phyloP scores from a whole-genome alignment of 176 grass and related monocot genomes.

The Elaeis guineensis region DNA sequence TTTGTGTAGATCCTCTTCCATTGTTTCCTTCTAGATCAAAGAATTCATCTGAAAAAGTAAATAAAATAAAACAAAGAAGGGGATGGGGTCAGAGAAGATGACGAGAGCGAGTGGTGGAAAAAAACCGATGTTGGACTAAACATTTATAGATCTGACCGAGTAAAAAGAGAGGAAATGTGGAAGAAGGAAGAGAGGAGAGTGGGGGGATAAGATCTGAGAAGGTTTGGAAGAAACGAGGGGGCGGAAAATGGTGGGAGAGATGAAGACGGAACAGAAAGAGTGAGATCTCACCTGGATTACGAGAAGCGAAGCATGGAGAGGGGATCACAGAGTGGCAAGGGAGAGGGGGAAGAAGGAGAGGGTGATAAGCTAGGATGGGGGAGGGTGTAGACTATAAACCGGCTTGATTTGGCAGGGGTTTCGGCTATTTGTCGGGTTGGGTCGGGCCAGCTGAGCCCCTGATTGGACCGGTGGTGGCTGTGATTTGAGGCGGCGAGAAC shows the following conservation, averaged over 20 bases:
- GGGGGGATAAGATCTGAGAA: conserved; percentile 14
- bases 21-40: conserved; percentile 18
- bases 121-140: too few species aligned
- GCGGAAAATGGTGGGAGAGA: conserved; percentile 10
- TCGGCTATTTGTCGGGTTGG: too few species aligned
- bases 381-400: too few species aligned
- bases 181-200: neutral
- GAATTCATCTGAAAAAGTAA: too few species aligned
- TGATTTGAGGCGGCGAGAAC: too few species aligned
- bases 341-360: neutral
- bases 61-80: too few species aligned
- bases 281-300: neutral
- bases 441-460: too few species aligned
- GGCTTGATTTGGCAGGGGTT: too few species aligned
- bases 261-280: too few species aligned
- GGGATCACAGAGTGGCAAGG: conserved; percentile 9
- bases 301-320: neutral
- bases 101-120: too few species aligned
- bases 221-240: neutral
- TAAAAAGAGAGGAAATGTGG: conserved; percentile 17
- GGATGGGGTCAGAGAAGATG: conserved; percentile 19
- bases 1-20: conserved; percentile 58
- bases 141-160: conserved; percentile 23
- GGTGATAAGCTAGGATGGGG: neutral
- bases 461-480: too few species aligned